Evolutionary conservation across 257 asterid species (phyloP), one percentile per base, ranked within the genome.

Genomic region (Hygrophila difformis): DNA sequence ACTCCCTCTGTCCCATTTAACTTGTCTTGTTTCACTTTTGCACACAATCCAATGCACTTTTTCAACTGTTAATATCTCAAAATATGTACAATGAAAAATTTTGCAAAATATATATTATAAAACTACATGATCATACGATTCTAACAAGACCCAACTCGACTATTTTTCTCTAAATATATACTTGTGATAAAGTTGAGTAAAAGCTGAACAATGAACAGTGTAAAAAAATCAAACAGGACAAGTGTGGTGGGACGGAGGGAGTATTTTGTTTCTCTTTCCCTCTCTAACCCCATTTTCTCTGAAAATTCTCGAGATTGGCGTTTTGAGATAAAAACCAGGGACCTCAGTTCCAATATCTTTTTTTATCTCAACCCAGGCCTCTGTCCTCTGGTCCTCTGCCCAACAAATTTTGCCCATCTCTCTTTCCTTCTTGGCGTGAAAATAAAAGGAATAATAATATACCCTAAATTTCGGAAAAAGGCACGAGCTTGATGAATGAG

Each of bases 401-500:
- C 71, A 33, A 7, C 44, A 14, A 37, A 51, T 26, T 29, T 21
- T 43, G 12, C 12, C 46, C 33, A 34, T 56, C 21, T 19, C 15
- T 12, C 37, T 51, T 17, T 48, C 37, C 50, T 42, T 14, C 46
- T 14, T 9, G 17, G 31, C 4, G 29, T 12, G 2, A 44, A 20
- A 56, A 20, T 13, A 43, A 14, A 29, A 15, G 4, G 9, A 35
- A 13, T 15, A 42, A 5, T 18, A 10, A 47, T n/a, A n/a, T n/a
- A n/a, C 18, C 23, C 29, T 1, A 53, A n/a, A 4, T 20, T 5
- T 5, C 22, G 3, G 31, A 24, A 15, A 8, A 21, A 29, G 33
- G 22, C 38, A 33, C 42, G 52, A 23, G 39, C 71, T 73, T 64
- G 79, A 80, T 82, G 94, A 73, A 65, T 67, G 93, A 82, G 62